Evolutionary conservation across 2,329 filamentous ascomycete species (phyloP).

Genomic region (Pezicula radicicola): DNA sequence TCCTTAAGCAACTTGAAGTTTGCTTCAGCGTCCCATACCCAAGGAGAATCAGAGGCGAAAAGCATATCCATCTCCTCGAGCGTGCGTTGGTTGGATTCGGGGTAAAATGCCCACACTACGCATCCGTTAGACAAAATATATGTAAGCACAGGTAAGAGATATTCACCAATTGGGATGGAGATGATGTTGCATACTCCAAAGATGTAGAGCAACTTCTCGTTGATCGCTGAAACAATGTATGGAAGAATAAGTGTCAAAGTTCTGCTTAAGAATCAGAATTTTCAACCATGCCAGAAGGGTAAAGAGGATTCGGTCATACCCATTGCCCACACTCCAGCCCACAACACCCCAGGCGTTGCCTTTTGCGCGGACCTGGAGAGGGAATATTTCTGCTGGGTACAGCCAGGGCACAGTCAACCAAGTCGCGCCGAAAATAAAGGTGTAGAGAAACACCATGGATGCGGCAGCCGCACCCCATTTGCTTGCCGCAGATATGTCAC

Average conservation of each 20-base stretch:
- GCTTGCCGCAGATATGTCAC: background rate
- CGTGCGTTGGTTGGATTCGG: constrained; percentile 18
- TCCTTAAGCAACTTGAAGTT: background rate
- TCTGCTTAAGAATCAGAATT: background rate
- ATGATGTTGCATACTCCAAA: constrained; percentile 26
- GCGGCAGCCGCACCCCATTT: constrained; percentile 37
- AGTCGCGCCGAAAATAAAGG: constrained; percentile 47
- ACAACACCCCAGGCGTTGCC: constrained; percentile 57
- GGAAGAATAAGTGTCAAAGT: constrained; percentile 19
- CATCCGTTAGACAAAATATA: background rate
- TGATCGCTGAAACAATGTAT: constrained; percentile 23
- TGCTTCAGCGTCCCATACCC: constrained; percentile 22
- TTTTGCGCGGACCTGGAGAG: constrained; percentile 53
- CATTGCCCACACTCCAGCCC: constrained; percentile 51
- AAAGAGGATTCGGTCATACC: background rate
- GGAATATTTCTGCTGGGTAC: constrained; percentile 52
- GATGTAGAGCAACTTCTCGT: constrained; percentile 28
- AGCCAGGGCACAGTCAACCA: constrained; percentile 47
- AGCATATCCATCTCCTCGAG: constrained; percentile 25
- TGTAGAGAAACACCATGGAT: constrained; percentile 49
- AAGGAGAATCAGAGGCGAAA: constrained; percentile 21
- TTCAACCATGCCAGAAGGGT: background rate
- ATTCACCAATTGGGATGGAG: constrained; percentile 14
- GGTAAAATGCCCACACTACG: constrained; percentile 22
- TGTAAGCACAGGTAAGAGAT: background rate